Evolutionary conservation across 176 grass and related monocot genomes (phyloP).

Genomic region (Pontederia crassipes): DNA sequence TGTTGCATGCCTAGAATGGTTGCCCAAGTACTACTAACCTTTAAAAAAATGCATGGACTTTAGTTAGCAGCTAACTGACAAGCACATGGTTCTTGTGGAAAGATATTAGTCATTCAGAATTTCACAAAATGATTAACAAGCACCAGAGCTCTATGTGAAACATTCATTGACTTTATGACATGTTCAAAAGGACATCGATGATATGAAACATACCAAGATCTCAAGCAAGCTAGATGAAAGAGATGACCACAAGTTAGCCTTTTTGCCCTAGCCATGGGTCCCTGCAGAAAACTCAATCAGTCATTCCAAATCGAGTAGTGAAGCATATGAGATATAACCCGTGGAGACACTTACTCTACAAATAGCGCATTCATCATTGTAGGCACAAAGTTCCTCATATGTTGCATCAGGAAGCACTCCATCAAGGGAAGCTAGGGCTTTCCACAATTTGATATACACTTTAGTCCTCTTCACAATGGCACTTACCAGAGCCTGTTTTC

Average conservation of each 20-base stretch:
- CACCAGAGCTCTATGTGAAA: background rate
- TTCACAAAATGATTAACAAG: background rate
- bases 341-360: constrained; percentile 61
- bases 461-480: constrained; percentile 72
- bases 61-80: no score
- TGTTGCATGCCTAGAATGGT: no score
- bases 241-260: constrained; percentile 91
- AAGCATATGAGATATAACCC: constrained; percentile 16
- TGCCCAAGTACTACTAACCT: no score
- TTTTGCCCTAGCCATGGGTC: constrained; percentile 95
- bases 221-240: constrained; percentile 93
- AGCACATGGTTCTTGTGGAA: no score
- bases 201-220: constrained; percentile 64
- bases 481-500: constrained; percentile 56
- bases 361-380: constrained; percentile 95
- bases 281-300: constrained; percentile 40
- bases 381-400: constrained; percentile 77
- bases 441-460: constrained; percentile 65
- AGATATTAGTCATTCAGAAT: no score
- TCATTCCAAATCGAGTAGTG: constrained; percentile 1
- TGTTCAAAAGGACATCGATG: background rate
- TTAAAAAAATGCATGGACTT: no score
- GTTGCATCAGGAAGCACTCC: constrained; percentile 87
- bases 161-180: no score
- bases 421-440: constrained; percentile 72